Evolutionary conservation across 1,284 basidiomycete species (phyloP).

Genomic region (Fistulina hepatica): DNA sequence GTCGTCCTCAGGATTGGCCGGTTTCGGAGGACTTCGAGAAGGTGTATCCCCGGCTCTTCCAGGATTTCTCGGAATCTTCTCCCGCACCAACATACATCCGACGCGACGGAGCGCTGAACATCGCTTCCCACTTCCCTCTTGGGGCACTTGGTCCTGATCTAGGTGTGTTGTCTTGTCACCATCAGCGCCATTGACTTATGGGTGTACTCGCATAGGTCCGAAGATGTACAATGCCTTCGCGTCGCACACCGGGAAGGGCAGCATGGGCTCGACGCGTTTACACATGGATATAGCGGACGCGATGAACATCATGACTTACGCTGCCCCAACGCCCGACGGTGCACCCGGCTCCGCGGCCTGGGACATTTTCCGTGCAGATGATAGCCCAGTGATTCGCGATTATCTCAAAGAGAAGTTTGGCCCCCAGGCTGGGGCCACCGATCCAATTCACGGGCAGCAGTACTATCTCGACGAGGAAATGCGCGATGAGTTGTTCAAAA

Average conservation of each 20-base stretch:
- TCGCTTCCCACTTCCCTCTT: conserved; percentile 79
- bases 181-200: conserved; percentile 3
- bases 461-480: conserved; percentile 73
- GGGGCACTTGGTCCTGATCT: conserved; percentile 83
- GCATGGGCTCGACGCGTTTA: conserved; percentile 75
- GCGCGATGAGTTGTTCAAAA: conserved; percentile 57
- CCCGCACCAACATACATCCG: conserved; percentile 85
- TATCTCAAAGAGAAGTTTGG: conserved; percentile 60
- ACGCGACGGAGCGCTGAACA: conserved; percentile 79
- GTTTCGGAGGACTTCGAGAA: conserved; percentile 74
- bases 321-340: conserved; percentile 42
- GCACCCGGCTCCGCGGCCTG: conserved; percentile 59
- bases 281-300: conserved; percentile 98
- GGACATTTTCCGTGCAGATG: conserved; percentile 83
- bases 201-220: conserved; percentile 36
- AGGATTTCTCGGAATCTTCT: conserved; percentile 75
- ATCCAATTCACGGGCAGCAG: conserved; percentile 87
- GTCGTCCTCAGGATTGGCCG: conserved; percentile 75
- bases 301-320: conserved; percentile 83
- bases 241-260: conserved; percentile 48
- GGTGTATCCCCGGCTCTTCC: conserved; percentile 78
- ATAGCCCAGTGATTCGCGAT: conserved; percentile 65
- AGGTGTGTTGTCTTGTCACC: conserved; percentile 34
- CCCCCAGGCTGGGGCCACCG: conserved; percentile 26
- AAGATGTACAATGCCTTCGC: conserved; percentile 78